These are phyloP conservation scores for Mallotus nudiflorus DNA, from an alignment of 345 rosid species.

Conservation along the genomic window DNA sequence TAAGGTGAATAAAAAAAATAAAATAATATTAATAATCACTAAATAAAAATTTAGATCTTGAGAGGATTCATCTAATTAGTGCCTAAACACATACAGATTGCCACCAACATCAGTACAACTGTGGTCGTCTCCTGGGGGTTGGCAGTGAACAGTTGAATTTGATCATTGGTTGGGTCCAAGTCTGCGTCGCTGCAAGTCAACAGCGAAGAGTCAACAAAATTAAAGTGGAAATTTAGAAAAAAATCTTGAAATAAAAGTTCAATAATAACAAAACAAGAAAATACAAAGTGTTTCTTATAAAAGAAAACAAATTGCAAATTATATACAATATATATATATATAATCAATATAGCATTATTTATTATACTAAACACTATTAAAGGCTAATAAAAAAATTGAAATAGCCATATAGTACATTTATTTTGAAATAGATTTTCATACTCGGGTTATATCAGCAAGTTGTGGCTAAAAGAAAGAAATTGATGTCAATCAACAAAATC, in stretches of 20 bases:
- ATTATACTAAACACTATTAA: not conserved
- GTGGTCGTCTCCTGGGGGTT: slow-evolving; percentile 89
- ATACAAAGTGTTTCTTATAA: not conserved
- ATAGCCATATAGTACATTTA: slow-evolving; percentile 1
- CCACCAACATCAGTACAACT: slow-evolving; percentile 77
- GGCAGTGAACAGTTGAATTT: slow-evolving; percentile 81
- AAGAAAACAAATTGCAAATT: not conserved
- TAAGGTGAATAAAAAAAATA: too few relatives aligned
- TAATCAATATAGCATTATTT: not conserved
- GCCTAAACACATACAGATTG: slow-evolving; percentile 75
- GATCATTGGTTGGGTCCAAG: slow-evolving; percentile 76
- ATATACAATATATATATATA: not conserved
- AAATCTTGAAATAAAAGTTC: not conserved
- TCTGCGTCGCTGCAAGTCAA: slow-evolving; percentile 60
- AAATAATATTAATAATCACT: too few relatives aligned
- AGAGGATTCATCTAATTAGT: slow-evolving; percentile 85
- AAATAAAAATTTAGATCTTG: too few relatives aligned
- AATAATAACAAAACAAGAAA: slow-evolving; percentile 15
- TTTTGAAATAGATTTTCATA: slow-evolving; percentile 2
- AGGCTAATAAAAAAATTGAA: not conserved
- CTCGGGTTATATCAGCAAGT: slow-evolving; percentile 6
- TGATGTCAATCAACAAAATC: slow-evolving; percentile 8
- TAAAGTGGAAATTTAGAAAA: not conserved
- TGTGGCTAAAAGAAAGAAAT: not conserved
- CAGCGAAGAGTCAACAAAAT: slow-evolving; percentile 7